Evolutionary conservation across 2,329 filamentous ascomycete genomes (phyloP), one percentile per base, ranked within the genome.

Genomic region (Fusarium albosuccineum): DNA sequence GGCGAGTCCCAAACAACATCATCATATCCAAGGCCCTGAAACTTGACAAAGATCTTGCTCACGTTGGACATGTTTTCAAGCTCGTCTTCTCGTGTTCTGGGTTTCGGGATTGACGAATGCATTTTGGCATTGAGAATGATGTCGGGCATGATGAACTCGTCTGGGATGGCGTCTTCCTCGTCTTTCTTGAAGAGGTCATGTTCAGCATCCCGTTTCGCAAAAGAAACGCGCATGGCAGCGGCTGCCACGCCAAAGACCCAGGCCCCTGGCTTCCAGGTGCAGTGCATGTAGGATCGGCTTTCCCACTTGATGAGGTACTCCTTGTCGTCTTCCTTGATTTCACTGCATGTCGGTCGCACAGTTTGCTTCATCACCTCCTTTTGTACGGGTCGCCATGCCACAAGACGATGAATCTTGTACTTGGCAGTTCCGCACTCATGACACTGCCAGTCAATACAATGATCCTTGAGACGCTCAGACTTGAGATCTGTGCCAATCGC

Each of bases 241-340:
- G 85, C 80, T 14, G 87, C 86, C 9, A 91, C 84, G 6, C 94
- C 93, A 83, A 88, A 95, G 1, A 97, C 86, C 96, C 96, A 99
- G 14, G 91, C 85, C 11, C 95, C 96, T 9, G 93, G 89, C 85
- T 93, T 92, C 96, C 97, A 99, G 7, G 83, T 85, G 54, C 92
- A 93, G 67, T 92, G 90, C 66, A 90, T 91, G 73, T 97, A 97
- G 0, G 95, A 97, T 57, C 87, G 85, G 0, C 84, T 83, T 44
- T 91, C 89, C 93, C 94, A 98, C 75, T 96, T 97, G 71, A 99
- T 81, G 3, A 99, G 86, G 73, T 98, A 99, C 70, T 97, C 93
- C 68, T 94, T 94, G n/a, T 92, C 84, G 56, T 93, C 91, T 34
- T 82, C 80, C 10, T 49, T 50, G 33, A 78, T 49, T 73, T 96